Evolutionary conservation across 352 stramenopile species (phyloP).

Genomic region (Phytophthora tubulina): DNA sequence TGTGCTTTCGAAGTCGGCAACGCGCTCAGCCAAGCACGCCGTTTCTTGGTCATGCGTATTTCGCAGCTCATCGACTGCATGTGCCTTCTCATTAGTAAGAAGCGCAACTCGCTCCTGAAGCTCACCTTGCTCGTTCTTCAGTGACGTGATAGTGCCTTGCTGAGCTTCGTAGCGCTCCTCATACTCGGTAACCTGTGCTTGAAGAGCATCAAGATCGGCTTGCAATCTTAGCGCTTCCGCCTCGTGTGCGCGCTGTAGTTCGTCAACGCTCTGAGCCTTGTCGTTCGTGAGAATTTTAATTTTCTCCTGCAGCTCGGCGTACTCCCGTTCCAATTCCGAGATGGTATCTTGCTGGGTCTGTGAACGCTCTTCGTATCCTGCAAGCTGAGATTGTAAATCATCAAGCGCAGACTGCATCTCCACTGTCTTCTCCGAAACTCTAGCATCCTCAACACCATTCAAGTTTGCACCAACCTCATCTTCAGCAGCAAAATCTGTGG

Average conservation of each 20-base stretch:
- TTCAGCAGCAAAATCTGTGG: constrained; percentile 24
- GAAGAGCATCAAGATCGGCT: constrained; percentile 13
- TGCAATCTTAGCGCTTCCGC: not conserved
- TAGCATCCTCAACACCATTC: constrained; percentile 2
- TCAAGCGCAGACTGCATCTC: constrained; percentile 23
- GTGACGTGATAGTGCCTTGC: constrained; percentile 20
- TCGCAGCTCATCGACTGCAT: constrained; percentile 15
- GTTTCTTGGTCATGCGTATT: constrained; percentile 27
- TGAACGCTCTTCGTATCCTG: constrained; percentile 17
- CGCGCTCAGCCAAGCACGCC: constrained; percentile 13
- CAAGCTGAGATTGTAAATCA: constrained; percentile 17
- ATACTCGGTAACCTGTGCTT: constrained; percentile 20
- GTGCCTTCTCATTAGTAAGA: constrained; percentile 26
- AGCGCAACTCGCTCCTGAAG: constrained; percentile 12
- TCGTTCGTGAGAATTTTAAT: constrained; percentile 23
- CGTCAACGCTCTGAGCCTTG: constrained; percentile 12
- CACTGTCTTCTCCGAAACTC: constrained; percentile 1
- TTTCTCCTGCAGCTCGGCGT: constrained; percentile 18
- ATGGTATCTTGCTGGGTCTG: constrained; percentile 31
- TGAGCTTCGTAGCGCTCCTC: constrained; percentile 23
- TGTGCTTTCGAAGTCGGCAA: constrained; percentile 17
- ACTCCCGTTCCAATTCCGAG: constrained; percentile 21
- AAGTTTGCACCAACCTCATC: constrained; percentile 22
- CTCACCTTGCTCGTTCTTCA: constrained; percentile 22
- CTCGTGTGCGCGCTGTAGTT: constrained; percentile 21